phyloP scores from a whole-genome alignment of 306 rosid genomes.

The Pachyrhizus erosus region DNA sequence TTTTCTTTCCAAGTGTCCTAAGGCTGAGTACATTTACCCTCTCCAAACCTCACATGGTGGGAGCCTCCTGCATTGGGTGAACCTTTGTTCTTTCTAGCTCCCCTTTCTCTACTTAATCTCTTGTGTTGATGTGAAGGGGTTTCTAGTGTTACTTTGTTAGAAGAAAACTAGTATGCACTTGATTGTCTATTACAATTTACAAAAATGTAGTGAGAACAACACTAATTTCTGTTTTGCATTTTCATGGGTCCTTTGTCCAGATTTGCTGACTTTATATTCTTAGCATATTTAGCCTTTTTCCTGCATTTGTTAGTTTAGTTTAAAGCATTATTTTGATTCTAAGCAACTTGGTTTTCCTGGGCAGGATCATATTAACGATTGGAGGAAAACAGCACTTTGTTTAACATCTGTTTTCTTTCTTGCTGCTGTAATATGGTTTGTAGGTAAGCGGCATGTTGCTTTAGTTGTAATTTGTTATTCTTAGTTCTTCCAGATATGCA shows the following conservation, averaged over 20 bases:
- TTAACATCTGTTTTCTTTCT: slow-evolving; percentile 76
- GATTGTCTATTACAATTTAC: background rate
- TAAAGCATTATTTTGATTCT: slow-evolving; percentile 28
- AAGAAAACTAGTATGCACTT: background rate
- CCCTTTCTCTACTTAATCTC: slow-evolving; percentile 7
- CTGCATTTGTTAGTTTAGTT: slow-evolving; percentile 19
- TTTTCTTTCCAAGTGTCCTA: background rate
- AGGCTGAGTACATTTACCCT: background rate
- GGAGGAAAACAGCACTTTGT: slow-evolving; percentile 75
- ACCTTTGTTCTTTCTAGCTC: background rate
- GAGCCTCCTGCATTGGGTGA: background rate
- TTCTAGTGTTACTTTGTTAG: slow-evolving; percentile 20
- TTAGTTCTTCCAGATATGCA: slow-evolving; percentile 10
- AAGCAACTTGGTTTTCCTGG: slow-evolving; percentile 39
- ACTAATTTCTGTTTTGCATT: slow-evolving; percentile 11
- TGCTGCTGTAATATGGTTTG: slow-evolving; percentile 81
- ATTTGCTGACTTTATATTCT: slow-evolving; percentile 27
- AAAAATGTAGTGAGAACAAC: background rate
- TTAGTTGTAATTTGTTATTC: slow-evolving; percentile 15
- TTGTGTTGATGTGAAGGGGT: slow-evolving; percentile 17
- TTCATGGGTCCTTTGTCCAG: slow-evolving; percentile 7
- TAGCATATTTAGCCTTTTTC: slow-evolving; percentile 7
- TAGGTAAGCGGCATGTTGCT: slow-evolving; percentile 60
- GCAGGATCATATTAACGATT: slow-evolving; percentile 74
- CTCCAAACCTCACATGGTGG: background rate